Evolutionary conservation across 2,329 filamentous ascomycete species (phyloP), one percentile per base, ranked within the genome.

Genomic region (Nannizziopsis barbatae): DNA sequence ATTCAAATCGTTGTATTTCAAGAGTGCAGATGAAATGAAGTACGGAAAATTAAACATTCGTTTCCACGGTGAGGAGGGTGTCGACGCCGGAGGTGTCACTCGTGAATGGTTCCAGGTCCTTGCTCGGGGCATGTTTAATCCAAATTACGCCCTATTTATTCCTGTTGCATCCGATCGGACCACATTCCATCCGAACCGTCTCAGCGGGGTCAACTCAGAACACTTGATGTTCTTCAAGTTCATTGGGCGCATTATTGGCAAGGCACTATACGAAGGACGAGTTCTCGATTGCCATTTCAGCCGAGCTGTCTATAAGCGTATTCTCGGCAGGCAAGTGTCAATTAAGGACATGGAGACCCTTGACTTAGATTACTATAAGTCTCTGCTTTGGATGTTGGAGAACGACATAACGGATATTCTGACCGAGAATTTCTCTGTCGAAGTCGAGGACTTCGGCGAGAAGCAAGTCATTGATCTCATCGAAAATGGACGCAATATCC

Each of bases 281-380:
- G 81, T 98, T 32, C 80, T 98, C 27, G 92, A 98, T 66, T 98
- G 92, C 67, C 94, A 96, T 75, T 98, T 98, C 73, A 96, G 90
- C 69, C 83, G 92, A 62, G 93, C 93, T 11, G 90, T 98, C 45
- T 98, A 98, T 76, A 96, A 96, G 73, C 84, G 87, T 57, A 95
- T 98, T 55, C 79, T 98, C 22, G 86, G 92, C 63, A 94, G 93
- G 65, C 80, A 86, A 2, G 90, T 96, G 36, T 95, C 89, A 7
- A 84, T 98, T 67, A 98, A 98, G 72, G 92, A 98, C 61, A 96
- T 98, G 88, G 92, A 98, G 67, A 95, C 89, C 17, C 84, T 98
- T 53, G 92, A 98, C 65, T 82, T 94, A 2, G 90, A 98, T 60
- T 98, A 98, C 71, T 95, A 96, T 79, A 98, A 96, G 67, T 96